Evolutionary conservation across 129 eudicot species (phyloP).

Genomic region (Logfia minima): DNA sequence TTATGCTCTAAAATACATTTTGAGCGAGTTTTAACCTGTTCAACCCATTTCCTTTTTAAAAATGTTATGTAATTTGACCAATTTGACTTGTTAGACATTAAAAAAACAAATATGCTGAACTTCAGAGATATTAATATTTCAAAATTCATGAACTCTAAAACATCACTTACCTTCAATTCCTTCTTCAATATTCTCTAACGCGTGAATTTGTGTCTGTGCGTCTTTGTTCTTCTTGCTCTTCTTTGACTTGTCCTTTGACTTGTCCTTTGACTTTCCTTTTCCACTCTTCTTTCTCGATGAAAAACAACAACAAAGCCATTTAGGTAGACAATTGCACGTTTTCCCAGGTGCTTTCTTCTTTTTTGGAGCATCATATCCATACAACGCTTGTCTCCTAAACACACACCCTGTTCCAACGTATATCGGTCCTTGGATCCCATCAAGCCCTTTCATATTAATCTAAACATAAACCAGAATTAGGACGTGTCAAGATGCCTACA

Average conservation of each 20-base stretch:
- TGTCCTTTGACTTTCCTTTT: conserved; percentile 51
- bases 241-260: conserved; percentile 46
- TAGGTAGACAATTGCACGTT: conserved; percentile 85
- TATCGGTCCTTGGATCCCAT: conserved; percentile 94
- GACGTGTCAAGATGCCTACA: neutral
- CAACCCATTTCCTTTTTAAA: neutral
- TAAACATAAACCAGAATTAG: conserved; percentile 9
- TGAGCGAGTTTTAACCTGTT: neutral
- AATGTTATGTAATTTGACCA: neutral
- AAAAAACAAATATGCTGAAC: neutral
- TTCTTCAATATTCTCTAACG: conserved; percentile 92
- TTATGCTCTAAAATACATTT: neutral
- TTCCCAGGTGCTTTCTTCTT: conserved; percentile 86
- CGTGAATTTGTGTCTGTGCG: conserved; percentile 71
- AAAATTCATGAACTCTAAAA: neutral
- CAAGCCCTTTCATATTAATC: conserved; percentile 96
- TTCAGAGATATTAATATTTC: neutral
- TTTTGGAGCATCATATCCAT: conserved; percentile 88
- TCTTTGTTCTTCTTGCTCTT: conserved; percentile 67
- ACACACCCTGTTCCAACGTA: conserved; percentile 95
- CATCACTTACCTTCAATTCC: conserved; percentile 81
- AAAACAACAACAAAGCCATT: conserved; percentile 71
- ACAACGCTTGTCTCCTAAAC: conserved; percentile 86
- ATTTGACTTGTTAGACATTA: neutral
- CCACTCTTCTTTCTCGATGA: conserved; percentile 54